Percentiles rank a stretch among this genome's conserved stretches.
Conservation (phyloP, 805 yeast genomes). For the Limtongozyma cylindracea region DNA sequence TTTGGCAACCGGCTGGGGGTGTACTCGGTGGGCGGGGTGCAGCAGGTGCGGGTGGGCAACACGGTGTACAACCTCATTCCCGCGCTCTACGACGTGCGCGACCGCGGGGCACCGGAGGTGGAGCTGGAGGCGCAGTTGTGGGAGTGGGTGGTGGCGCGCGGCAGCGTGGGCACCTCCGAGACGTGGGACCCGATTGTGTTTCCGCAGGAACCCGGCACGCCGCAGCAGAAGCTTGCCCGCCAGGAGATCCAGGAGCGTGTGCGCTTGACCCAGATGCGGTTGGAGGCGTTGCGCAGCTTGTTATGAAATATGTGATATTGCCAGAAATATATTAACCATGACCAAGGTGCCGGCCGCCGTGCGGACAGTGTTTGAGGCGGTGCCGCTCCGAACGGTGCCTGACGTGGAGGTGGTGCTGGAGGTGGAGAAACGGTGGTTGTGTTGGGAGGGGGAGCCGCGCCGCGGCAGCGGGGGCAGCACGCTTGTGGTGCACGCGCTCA, state of each 20-base stretch:
- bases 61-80: neutral
- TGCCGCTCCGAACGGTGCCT: neutral
- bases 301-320: slow-evolving; percentile 1
- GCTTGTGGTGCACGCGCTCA: too few relatives aligned
- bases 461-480: neutral
- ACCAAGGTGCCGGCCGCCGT: neutral
- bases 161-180: neutral
- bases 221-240: slow-evolving; percentile 1
- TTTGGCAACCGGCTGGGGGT: slow-evolving; percentile 1
- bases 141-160: slow-evolving; percentile 3
- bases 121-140: slow-evolving; percentile 3
- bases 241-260: slow-evolving; percentile 23
- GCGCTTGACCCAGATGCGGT: slow-evolving; percentile 14
- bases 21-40: neutral
- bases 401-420: neutral
- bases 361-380: neutral
- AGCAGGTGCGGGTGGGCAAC: neutral
- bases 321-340: neutral
- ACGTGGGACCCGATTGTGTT: neutral
- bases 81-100: slow-evolving; percentile 1
- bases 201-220: neutral
- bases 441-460: neutral
- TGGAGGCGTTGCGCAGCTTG: slow-evolving; percentile 7
- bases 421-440: neutral
- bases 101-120: slow-evolving; percentile 1